Percentiles rank a stretch among this genome's conserved stretches.
Evolutionary conservation across 2,329 filamentous ascomycete species (phyloP).

Genomic region (Fusarium sp.): DNA sequence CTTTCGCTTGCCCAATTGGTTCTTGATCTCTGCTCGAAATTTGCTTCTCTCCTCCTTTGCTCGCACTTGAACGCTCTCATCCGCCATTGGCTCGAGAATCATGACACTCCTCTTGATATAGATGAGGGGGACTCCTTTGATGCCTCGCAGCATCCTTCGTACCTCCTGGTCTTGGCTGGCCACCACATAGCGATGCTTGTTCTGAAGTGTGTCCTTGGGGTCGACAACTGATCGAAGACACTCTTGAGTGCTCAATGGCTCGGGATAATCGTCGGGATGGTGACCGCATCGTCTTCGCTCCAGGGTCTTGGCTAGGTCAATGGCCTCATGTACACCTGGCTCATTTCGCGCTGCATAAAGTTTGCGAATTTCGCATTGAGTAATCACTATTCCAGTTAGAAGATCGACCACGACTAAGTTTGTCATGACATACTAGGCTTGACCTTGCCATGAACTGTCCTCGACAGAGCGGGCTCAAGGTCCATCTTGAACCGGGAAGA

Average conservation of each 20-base stretch:
- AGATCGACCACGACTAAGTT: not conserved
- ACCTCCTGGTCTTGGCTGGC: slow-evolving; percentile 77
- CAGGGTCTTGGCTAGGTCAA: slow-evolving; percentile 78
- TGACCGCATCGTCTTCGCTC: slow-evolving; percentile 84
- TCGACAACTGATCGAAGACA: slow-evolving; percentile 82
- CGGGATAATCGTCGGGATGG: slow-evolving; percentile 75
- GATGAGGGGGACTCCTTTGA: slow-evolving; percentile 79
- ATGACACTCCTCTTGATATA: slow-evolving; percentile 85
- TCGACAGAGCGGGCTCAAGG: slow-evolving; percentile 77
- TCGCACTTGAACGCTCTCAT: slow-evolving; percentile 69
- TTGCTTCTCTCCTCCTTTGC: slow-evolving; percentile 78
- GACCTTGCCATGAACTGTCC: slow-evolving; percentile 86
- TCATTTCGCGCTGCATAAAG: slow-evolving; percentile 73
- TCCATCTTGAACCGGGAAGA: slow-evolving; percentile 90
- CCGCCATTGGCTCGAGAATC: slow-evolving; percentile 77
- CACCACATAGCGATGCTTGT: slow-evolving; percentile 83
- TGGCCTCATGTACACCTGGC: slow-evolving; percentile 66
- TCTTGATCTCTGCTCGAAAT: slow-evolving; percentile 75
- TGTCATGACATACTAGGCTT: slow-evolving; percentile 73
- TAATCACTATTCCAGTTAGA: slow-evolving; percentile 70
- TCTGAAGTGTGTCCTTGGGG: slow-evolving; percentile 74
- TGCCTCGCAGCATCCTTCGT: slow-evolving; percentile 69
- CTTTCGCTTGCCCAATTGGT: slow-evolving; percentile 61
- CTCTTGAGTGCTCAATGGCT: slow-evolving; percentile 75
- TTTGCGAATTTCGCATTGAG: slow-evolving; percentile 83